These are phyloP conservation scores for Suillus paluster DNA, from an alignment of 768 basidiomycete species.

Conservation along the genomic window DNA sequence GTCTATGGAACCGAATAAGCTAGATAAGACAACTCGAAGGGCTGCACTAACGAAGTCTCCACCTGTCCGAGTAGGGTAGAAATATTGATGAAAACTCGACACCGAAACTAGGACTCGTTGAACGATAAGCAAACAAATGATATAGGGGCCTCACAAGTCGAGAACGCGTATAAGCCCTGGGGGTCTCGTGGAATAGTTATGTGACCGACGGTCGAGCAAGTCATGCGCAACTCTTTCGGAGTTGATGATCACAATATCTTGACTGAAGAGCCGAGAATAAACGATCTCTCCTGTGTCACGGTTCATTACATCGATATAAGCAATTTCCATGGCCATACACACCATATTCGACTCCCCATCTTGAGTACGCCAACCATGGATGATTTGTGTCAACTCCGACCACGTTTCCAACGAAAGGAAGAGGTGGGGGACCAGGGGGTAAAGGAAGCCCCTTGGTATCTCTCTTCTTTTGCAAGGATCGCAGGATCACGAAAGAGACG, in stretches of 20 bases:
- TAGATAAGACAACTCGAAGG: not conserved
- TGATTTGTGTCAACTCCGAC: slow-evolving; percentile 18
- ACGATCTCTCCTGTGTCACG: slow-evolving; percentile 22
- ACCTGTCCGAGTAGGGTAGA: slow-evolving; percentile 32
- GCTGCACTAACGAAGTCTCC: slow-evolving; percentile 26
- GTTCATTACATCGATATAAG: not conserved
- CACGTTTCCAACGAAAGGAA: slow-evolving; percentile 26
- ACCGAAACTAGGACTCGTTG: slow-evolving; percentile 22
- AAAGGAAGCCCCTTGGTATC: slow-evolving; percentile 12
- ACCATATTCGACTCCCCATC: slow-evolving; percentile 26
- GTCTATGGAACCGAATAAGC: not conserved
- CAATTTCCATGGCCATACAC: not conserved
- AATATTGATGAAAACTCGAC: slow-evolving; percentile 27
- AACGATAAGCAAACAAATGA: not conserved
- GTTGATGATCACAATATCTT: slow-evolving; percentile 29
- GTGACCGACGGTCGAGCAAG: slow-evolving; percentile 25
- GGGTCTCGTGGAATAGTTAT: slow-evolving; percentile 31
- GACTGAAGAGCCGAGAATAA: slow-evolving; percentile 27
- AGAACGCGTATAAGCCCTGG: slow-evolving; percentile 15
- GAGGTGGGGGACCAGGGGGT: slow-evolving; percentile 28
- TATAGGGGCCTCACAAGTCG: slow-evolving; percentile 20
- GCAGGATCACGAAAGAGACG: slow-evolving; percentile 13
- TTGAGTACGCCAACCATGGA: slow-evolving; percentile 28
- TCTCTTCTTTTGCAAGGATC: slow-evolving; percentile 16
- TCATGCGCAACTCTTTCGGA: slow-evolving; percentile 30